These are phyloP conservation scores for Boletus subcaerulescens DNA, from an alignment of 768 basidiomycete genomes.

Conservation along the genomic window DNA sequence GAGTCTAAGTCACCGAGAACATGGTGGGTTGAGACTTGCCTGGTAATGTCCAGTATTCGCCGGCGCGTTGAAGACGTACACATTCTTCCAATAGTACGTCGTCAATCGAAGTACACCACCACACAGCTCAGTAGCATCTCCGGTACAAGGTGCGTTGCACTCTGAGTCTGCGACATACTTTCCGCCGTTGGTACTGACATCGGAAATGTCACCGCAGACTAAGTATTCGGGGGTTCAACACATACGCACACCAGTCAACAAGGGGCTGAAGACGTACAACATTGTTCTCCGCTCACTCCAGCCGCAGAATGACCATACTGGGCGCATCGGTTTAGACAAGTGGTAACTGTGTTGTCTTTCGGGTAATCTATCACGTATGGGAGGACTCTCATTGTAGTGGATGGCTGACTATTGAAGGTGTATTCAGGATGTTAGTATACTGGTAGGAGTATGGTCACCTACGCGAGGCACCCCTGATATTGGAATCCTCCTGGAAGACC, in stretches of 20 bases:
- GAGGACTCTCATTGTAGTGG: constrained; percentile 46
- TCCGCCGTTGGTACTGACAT: constrained; percentile 41
- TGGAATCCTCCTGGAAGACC: constrained; percentile 59
- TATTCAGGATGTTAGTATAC: neutral
- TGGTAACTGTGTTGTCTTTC: constrained; percentile 59
- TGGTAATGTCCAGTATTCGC: constrained; percentile 65
- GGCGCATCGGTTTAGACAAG: constrained; percentile 67
- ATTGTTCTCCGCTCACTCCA: constrained; percentile 67
- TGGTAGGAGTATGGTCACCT: constrained; percentile 18
- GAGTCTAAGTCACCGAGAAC: neutral
- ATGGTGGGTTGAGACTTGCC: constrained; percentile 36
- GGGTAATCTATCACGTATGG: constrained; percentile 57
- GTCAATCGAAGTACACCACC: constrained; percentile 54
- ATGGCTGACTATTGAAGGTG: constrained; percentile 41
- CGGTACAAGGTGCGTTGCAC: constrained; percentile 58
- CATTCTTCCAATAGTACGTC: constrained; percentile 52
- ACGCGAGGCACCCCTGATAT: constrained; percentile 70
- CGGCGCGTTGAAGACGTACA: constrained; percentile 55
- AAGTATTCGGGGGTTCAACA: neutral
- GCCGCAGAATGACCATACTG: constrained; percentile 69
- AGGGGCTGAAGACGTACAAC: constrained; percentile 43
- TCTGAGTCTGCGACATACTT: constrained; percentile 34
- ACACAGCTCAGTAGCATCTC: constrained; percentile 67
- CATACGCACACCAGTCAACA: neutral
- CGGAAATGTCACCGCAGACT: constrained; percentile 71